phyloP scores from a whole-genome alignment of 805 yeast species.

The Cyberlindnera lachancei region DNA sequence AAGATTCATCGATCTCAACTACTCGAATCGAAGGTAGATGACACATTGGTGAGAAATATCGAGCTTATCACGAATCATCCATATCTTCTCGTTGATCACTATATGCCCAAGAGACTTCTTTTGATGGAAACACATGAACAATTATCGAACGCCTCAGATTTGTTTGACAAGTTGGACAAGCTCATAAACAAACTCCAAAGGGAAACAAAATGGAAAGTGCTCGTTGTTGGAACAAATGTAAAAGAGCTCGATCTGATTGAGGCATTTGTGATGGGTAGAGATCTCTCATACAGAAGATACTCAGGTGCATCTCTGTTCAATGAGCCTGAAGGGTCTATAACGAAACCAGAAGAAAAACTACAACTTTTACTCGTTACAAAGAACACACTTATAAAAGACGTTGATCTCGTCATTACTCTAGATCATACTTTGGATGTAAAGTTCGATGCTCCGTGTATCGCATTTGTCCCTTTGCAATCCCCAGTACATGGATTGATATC shows the following conservation, averaged over 20 bases:
- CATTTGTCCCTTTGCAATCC: conserved; percentile 36
- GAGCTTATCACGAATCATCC: conserved; percentile 51
- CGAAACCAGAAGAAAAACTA: conserved; percentile 7
- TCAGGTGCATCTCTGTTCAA: conserved; percentile 51
- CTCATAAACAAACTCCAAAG: conserved; percentile 23
- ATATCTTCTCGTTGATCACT: conserved; percentile 66
- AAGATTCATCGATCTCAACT: conserved; percentile 34
- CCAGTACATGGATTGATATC: conserved; percentile 32
- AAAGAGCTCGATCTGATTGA: conserved; percentile 76
- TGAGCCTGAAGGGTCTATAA: not conserved
- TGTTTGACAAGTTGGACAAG: conserved; percentile 47
- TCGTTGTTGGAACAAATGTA: conserved; percentile 50
- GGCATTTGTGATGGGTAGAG: conserved; percentile 67
- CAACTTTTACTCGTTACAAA: conserved; percentile 37
- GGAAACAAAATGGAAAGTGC: conserved; percentile 17
- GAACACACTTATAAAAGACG: conserved; percentile 32
- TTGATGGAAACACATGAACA: conserved; percentile 57
- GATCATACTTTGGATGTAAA: conserved; percentile 33
- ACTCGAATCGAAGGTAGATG: conserved; percentile 7
- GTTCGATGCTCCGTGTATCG: conserved; percentile 35
- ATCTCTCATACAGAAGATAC: conserved; percentile 53
- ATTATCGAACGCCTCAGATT: conserved; percentile 48
- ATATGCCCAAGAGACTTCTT: conserved; percentile 61
- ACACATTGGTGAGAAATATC: conserved; percentile 1
- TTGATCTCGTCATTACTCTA: conserved; percentile 41